Percentiles rank a stretch among this genome's conserved stretches.
Conservation (phyloP, 352 stramenopile genomes). For the Lagenidium sp. region DNA sequence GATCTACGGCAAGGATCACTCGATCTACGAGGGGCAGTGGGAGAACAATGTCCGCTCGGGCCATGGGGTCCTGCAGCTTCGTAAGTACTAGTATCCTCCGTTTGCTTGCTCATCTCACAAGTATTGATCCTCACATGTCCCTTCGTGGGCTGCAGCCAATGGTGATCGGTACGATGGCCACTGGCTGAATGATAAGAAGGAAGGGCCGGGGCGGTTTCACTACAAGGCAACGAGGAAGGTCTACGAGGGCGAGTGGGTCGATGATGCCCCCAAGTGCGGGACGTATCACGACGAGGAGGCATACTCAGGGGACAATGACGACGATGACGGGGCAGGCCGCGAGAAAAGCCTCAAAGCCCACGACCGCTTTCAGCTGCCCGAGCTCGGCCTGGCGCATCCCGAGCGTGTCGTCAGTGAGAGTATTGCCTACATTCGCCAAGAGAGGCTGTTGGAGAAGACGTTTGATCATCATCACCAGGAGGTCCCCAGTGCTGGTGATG, state of each 20-base stretch:
- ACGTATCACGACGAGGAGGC: constrained; percentile 41
- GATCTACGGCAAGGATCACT: constrained; percentile 68
- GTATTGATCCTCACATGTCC: not conserved
- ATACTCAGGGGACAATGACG: constrained; percentile 23
- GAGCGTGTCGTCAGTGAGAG: constrained; percentile 71
- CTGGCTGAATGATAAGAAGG: constrained; percentile 84
- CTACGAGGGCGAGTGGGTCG: constrained; percentile 88
- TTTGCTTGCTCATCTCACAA: too few species aligned
- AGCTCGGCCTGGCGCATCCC: constrained; percentile 62
- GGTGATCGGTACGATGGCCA: constrained; percentile 83
- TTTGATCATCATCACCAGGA: constrained; percentile 17
- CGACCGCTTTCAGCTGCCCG: constrained; percentile 56
- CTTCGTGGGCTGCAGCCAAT: constrained; percentile 32
- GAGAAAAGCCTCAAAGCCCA: constrained; percentile 11
- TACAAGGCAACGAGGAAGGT: constrained; percentile 79
- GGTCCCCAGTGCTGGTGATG: constrained; percentile 2
- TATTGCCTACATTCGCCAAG: constrained; percentile 57
- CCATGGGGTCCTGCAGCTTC: constrained; percentile 46
- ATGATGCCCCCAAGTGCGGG: constrained; percentile 66
- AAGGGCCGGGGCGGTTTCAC: constrained; percentile 76
- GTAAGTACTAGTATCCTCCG: too few species aligned
- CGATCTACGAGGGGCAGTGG: constrained; percentile 87
- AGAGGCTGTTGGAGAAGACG: constrained; percentile 38
- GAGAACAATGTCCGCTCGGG: constrained; percentile 61
- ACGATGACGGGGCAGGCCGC: constrained; percentile 9